Base-by-base conservation (phyloP, 2,329 filamentous ascomycete species). In the Epichloe sp. region DNA sequence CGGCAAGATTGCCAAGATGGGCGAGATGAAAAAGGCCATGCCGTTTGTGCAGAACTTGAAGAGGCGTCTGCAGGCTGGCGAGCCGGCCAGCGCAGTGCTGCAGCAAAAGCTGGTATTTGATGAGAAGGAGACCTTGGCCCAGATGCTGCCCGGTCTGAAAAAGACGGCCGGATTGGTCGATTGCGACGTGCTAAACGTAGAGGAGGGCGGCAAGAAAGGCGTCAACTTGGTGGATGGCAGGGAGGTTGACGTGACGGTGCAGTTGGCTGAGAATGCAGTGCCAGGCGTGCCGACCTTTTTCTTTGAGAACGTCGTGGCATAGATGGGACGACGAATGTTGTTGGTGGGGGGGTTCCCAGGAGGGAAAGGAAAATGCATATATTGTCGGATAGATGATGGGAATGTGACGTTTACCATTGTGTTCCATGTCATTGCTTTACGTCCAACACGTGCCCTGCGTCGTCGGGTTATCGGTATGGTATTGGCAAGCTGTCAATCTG, bases 21-120 rank as follows among this genome's bases (percentile, higher is more conserved):
- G 82, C 43, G 87, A 94, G 70, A 88, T 89, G 78, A 98, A 97
- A 80, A 93, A 94, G 72, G 91, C 89, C 2, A 97, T 97, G 91
- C 93, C 93, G 0, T 97, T 96, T 63, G 83, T 96, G 47, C 90
- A 97, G 71, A 71, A 67, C 6, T 73, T 97, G 54, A 96, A 96
- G 83, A 86, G 80, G 67, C 81, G 87, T 49, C 78, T 98, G 51
- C 75, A 88, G 52, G 75, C 76, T 47, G 85, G 86, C 55, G 81
- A 91, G 68, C 70, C 74, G 14, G 71, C 80, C 2, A 73, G 78
- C 23, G 74, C 71, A 2, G 88, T 96, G 10, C 83, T 97, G 62
- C 82, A 91, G 63, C 79, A 89, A 57, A 88, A 91, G 69, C 74
- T 98, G 55, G 77, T 80, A 1, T 98, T 97, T 66, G 84, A 96